These are phyloP conservation scores for Hypoxylon sp. DNA, from an alignment of 2,329 filamentous ascomycete genomes.

Conservation along the genomic window DNA sequence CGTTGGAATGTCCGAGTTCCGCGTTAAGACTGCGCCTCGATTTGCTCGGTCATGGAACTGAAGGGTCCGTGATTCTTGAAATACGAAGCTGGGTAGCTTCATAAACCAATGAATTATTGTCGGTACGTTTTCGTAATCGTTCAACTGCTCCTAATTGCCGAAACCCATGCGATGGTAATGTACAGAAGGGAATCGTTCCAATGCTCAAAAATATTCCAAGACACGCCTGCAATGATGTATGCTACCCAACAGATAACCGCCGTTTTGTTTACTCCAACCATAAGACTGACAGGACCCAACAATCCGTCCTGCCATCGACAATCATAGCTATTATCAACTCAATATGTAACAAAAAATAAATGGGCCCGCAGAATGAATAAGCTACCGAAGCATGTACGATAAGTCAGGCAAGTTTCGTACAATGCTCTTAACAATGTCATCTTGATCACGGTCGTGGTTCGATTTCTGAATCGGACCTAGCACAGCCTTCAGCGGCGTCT, in stretches of 20 bases:
- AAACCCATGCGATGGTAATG: conserved; percentile 28
- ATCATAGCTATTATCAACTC: conserved; percentile 18
- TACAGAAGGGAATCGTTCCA: conserved; percentile 23
- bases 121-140: conserved; percentile 30
- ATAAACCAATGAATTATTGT: conserved; percentile 1
- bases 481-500: conserved; percentile 27
- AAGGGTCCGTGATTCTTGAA: conserved; percentile 3
- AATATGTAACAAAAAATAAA: conserved; percentile 18
- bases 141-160: conserved; percentile 16
- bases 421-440: conserved; percentile 55
- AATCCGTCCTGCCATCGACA: conserved; percentile 6
- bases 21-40: conserved; percentile 17
- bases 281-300: conserved; percentile 19
- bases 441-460: conserved; percentile 47
- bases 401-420: conserved; percentile 60
- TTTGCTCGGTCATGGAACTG: not conserved
- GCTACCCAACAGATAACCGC: conserved; percentile 28
- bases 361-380: conserved; percentile 4
- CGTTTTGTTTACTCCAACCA: conserved; percentile 43
- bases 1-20: conserved; percentile 41
- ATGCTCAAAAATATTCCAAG: conserved; percentile 12
- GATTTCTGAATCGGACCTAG: conserved; percentile 41
- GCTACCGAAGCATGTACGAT: conserved; percentile 62
- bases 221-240: conserved; percentile 44
- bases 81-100: not conserved